Conservation (phyloP, 2,329 filamentous ascomycete genomes). For the Neoscytalidium dimidiatum region DNA sequence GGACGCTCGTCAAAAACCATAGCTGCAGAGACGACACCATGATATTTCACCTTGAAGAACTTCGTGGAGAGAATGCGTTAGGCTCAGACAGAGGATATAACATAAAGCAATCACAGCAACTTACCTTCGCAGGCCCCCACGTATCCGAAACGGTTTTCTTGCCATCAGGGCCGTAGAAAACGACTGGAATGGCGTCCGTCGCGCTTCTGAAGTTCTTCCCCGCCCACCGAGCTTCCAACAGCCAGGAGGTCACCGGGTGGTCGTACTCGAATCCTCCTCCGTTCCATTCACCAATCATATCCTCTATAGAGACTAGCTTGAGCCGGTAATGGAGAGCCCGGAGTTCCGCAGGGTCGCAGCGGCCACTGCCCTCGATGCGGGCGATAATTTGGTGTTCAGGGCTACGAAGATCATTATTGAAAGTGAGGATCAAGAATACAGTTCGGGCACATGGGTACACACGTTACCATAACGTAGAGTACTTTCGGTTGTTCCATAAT, state of each 20-base stretch:
- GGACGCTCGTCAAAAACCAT: conserved; percentile 34
- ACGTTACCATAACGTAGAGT: too few relatives aligned
- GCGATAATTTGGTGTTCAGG: background rate
- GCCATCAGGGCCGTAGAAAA: background rate
- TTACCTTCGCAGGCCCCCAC: background rate
- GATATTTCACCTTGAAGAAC: conserved; percentile 28
- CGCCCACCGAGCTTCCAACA: background rate
- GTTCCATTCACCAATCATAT: background rate
- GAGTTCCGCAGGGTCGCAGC: background rate
- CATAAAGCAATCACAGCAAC: background rate
- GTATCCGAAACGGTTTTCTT: background rate
- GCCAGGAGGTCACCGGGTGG: background rate
- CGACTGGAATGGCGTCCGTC: background rate
- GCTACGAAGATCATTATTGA: too few relatives aligned
- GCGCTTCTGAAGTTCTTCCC: background rate
- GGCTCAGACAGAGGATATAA: background rate
- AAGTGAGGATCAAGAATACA: too few relatives aligned
- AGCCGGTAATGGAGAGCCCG: background rate
- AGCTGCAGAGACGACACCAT: conserved; percentile 29
- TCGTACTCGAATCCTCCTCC: background rate
- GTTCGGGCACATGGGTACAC: too few relatives aligned
- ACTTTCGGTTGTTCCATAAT: too few relatives aligned
- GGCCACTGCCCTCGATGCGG: background rate
- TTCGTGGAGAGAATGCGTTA: conserved; percentile 1
- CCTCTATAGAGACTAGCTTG: background rate